Percentiles rank a stretch among this genome's conserved stretches.
Evolutionary conservation across 768 basidiomycete genomes (phyloP).

Genomic region (Ramaria rubella): DNA sequence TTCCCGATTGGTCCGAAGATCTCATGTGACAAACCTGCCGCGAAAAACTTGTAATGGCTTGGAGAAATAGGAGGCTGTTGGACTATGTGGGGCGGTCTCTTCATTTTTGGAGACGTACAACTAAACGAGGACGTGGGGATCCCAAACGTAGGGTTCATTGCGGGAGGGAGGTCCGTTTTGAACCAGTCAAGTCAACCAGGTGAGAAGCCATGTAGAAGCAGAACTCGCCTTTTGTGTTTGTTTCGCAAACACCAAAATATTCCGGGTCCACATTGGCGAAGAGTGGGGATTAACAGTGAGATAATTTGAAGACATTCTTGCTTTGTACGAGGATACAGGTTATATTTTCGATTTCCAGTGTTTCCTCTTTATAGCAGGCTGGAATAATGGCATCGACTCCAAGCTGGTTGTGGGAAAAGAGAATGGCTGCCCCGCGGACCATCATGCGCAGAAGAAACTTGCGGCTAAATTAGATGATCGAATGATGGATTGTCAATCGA

Average conservation of each 20-base stretch:
- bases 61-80: background rate
- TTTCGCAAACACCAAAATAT: conserved; percentile 14
- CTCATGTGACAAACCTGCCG: background rate
- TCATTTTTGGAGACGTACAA: no score
- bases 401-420: conserved; percentile 18
- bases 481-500: background rate
- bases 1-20: background rate
- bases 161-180: background rate
- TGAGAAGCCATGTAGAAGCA: background rate
- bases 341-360: conserved; percentile 14
- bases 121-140: background rate
- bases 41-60: background rate
- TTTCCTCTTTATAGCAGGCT: conserved; percentile 13
- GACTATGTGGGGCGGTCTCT: background rate
- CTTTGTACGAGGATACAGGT: conserved; percentile 24
- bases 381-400: conserved; percentile 26
- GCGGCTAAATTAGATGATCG: background rate
- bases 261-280: conserved; percentile 23
- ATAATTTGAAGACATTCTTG: conserved; percentile 15
- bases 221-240: background rate
- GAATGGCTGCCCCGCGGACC: conserved; percentile 22
- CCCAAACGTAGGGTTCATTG: background rate
- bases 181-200: background rate
- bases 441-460: background rate
- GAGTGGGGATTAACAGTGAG: conserved; percentile 10